Evolutionary conservation across 2,329 filamentous ascomycete genomes (phyloP).

Genomic region (Furcasterigmium furcatum): DNA sequence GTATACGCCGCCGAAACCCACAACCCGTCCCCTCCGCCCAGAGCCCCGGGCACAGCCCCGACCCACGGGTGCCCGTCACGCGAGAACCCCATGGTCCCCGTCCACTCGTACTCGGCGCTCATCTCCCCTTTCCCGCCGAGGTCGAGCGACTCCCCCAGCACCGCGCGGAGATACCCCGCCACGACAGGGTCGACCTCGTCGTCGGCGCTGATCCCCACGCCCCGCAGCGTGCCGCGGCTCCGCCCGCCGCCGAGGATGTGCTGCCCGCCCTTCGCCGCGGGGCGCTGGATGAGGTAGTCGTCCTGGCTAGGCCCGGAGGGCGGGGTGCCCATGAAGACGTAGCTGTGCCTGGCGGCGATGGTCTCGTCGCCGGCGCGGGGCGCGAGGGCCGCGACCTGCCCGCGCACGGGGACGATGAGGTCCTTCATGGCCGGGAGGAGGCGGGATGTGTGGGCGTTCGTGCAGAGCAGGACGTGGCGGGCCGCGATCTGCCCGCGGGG

Average conservation of each 20-base stretch:
- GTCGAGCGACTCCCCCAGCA: constrained; percentile 37
- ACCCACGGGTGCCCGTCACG: constrained; percentile 69
- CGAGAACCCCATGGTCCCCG: constrained; percentile 76
- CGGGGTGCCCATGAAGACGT: constrained; percentile 49
- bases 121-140: constrained; percentile 42
- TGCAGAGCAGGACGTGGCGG: constrained; percentile 68
- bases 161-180: constrained; percentile 49
- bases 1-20: constrained; percentile 67
- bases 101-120: constrained; percentile 65
- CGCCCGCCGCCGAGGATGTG: constrained; percentile 72
- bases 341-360: constrained; percentile 49
- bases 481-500: constrained; percentile 64
- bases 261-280: constrained; percentile 50
- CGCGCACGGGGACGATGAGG: constrained; percentile 74
- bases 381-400: constrained; percentile 65
- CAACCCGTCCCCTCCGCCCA: constrained; percentile 51
- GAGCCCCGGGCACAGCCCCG: constrained; percentile 54
- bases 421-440: constrained; percentile 67
- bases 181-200: constrained; percentile 52
- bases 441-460: constrained; percentile 79
- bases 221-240: constrained; percentile 46
- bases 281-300: constrained; percentile 73
- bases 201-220: constrained; percentile 59
- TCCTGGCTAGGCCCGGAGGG: constrained; percentile 43
- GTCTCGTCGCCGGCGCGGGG: constrained; percentile 38